These are phyloP conservation scores for Nannizziopsis barbatae DNA, from an alignment of 2,329 filamentous ascomycete genomes.

Conservation along the genomic window DNA sequence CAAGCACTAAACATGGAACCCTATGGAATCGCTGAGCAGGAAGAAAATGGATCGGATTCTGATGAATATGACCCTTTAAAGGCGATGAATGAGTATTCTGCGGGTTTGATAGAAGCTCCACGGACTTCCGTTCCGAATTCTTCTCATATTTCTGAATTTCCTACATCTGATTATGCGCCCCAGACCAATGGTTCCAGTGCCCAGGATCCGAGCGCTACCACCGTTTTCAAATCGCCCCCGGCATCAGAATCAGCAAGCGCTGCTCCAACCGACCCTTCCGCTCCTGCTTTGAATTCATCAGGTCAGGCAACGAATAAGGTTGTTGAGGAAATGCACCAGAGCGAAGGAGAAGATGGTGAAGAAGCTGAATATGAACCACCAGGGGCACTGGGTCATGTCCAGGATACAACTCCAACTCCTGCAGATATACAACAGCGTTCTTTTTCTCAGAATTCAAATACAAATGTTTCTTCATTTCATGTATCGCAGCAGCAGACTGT, in stretches of 20 bases:
- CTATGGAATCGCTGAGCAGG: conserved; percentile 41
- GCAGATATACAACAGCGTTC: conserved; percentile 43
- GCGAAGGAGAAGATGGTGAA: conserved; percentile 42
- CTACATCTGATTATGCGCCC: conserved; percentile 18
- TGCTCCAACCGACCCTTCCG: conserved; percentile 22
- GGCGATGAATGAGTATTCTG: conserved; percentile 33
- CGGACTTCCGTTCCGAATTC: conserved; percentile 22
- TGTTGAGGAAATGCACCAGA: conserved; percentile 50
- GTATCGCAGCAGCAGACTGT: conserved; percentile 50
- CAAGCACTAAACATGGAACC: conserved; percentile 36
- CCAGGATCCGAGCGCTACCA: conserved; percentile 21
- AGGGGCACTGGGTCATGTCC: conserved; percentile 38
- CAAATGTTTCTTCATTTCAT: conserved; percentile 46
- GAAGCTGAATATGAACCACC: conserved; percentile 45
- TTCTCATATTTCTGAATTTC: conserved; percentile 20
- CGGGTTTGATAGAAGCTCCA: conserved; percentile 21
- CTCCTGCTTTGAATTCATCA: conserved; percentile 31
- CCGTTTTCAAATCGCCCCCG: conserved; percentile 26
- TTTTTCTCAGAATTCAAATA: conserved; percentile 46
- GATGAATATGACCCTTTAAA: conserved; percentile 47
- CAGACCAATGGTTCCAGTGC: conserved; percentile 19
- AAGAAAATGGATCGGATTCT: conserved; percentile 44
- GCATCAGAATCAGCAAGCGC: conserved; percentile 27
- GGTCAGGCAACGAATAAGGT: conserved; percentile 50
- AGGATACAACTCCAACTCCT: conserved; percentile 40